A percentile compares a stretch with the other conserved stretches of the same genome.
These are phyloP conservation scores for Fusarium marasasianum DNA, from an alignment of 2,329 filamentous ascomycete species.

Conservation along the genomic window DNA sequence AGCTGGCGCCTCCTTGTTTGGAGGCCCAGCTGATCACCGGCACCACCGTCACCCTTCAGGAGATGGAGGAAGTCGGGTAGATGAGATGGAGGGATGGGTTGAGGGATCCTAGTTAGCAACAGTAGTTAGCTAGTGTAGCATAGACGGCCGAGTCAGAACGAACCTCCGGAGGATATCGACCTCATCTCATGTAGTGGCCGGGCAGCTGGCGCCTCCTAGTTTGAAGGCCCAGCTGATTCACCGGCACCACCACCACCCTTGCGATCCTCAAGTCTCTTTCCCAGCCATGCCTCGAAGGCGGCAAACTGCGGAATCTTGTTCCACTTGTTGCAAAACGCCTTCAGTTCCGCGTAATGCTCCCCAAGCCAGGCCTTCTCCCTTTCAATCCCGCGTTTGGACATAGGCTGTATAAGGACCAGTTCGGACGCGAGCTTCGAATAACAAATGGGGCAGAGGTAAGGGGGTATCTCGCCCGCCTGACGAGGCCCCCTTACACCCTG, in stretches of 20 bases:
- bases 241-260: background rate
- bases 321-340: slow-evolving; percentile 54
- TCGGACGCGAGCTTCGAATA: slow-evolving; percentile 59
- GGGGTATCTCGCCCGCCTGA: slow-evolving; percentile 70
- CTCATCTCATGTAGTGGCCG: background rate
- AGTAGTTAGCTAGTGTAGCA: background rate
- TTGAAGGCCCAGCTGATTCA: background rate
- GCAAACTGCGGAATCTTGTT: slow-evolving; percentile 55
- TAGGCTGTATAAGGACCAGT: background rate
- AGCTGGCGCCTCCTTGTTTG: background rate
- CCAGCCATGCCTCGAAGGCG: slow-evolving; percentile 57
- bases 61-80: too few species aligned
- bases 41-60: background rate
- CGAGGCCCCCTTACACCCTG: slow-evolving; percentile 65
- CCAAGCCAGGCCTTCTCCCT: slow-evolving; percentile 29
- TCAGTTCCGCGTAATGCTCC: slow-evolving; percentile 53
- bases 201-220: background rate
- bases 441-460: slow-evolving; percentile 70
- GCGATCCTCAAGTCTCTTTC: slow-evolving; percentile 24
- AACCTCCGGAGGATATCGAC: background rate
- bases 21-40: background rate
- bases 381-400: slow-evolving; percentile 29
- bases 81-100: background rate
- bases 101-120: background rate
- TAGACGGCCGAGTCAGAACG: background rate